These are phyloP conservation scores for Phylloporus sp. DNA, from an alignment of 1,284 basidiomycete species.

Conservation along the genomic window DNA sequence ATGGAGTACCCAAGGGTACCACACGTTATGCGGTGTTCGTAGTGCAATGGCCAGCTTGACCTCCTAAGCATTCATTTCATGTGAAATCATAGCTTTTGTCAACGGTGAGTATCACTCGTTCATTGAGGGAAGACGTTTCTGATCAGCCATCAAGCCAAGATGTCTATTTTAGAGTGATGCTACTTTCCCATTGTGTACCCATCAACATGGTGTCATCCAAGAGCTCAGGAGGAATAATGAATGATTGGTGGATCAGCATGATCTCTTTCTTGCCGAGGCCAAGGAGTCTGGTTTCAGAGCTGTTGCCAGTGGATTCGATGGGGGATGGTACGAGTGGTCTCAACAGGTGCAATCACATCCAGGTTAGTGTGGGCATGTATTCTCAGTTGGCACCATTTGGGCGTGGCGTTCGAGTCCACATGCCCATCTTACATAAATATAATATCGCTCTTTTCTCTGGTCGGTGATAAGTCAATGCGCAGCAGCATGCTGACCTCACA, in stretches of 20 bases:
- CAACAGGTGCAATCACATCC: no score
- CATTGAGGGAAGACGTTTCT: neutral
- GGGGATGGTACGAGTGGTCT: no score
- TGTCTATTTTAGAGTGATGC: conserved; percentile 85
- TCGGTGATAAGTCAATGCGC: no score
- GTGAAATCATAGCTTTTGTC: conserved; percentile 98
- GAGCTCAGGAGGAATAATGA: conserved; percentile 88
- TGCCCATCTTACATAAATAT: no score
- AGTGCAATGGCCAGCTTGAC: conserved; percentile 88
- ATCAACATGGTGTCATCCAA: conserved; percentile 86
- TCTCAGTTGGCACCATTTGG: no score
- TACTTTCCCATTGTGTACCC: conserved; percentile 88
- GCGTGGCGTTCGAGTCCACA: no score
- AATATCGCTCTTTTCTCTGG: no score
- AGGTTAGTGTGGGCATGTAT: no score
- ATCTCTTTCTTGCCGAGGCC: conserved; percentile 87
- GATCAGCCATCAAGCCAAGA: conserved; percentile 41
- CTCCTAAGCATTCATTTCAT: conserved; percentile 96
- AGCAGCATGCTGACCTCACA: no score
- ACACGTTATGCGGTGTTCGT: conserved; percentile 90
- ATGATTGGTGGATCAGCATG: conserved; percentile 82
- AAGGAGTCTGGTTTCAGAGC: conserved; percentile 84
- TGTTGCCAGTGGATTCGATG: conserved; percentile 80
- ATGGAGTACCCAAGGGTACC: conserved; percentile 83
- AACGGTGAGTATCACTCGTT: conserved; percentile 56